These are phyloP conservation scores for Quercus aquifolioides DNA, from an alignment of 306 rosid species.

Conservation along the genomic window DNA sequence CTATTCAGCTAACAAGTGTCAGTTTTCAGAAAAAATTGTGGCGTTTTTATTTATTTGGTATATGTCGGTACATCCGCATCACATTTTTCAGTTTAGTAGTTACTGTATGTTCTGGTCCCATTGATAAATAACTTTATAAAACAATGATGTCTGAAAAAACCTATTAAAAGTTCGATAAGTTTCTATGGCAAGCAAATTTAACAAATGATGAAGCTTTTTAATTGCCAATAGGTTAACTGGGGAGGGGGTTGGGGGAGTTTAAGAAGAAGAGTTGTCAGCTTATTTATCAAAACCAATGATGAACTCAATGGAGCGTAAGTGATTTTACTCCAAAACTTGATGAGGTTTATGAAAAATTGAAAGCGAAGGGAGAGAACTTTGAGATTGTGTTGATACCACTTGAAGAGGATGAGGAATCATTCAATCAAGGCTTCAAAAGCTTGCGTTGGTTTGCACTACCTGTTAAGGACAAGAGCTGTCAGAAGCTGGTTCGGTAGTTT, in stretches of 20 bases:
- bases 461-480: constrained; percentile 39
- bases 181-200: not conserved
- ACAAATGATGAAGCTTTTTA: not conserved
- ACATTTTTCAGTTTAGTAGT: not conserved
- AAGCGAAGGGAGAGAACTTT: constrained; percentile 49
- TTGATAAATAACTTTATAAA: not conserved
- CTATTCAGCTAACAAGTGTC: no score
- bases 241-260: no score
- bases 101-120: not conserved
- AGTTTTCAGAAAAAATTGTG: no score
- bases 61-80: no score
- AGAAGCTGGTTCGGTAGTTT: constrained; percentile 45
- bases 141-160: not conserved
- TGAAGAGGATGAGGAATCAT: constrained; percentile 49
- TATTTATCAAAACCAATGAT: not conserved
- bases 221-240: not conserved
- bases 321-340: constrained; percentile 46
- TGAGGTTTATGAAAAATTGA: constrained; percentile 53
- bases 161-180: not conserved
- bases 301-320: not conserved
- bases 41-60: no score
- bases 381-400: constrained; percentile 58
- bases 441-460: constrained; percentile 72
- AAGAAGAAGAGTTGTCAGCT: not conserved
- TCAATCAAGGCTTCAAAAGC: constrained; percentile 30